Percentiles rank a stretch among this genome's conserved stretches.
These are phyloP conservation scores for Chlamydomonas applanata DNA, from an alignment of 139 green algal genomes.

Conservation along the genomic window DNA sequence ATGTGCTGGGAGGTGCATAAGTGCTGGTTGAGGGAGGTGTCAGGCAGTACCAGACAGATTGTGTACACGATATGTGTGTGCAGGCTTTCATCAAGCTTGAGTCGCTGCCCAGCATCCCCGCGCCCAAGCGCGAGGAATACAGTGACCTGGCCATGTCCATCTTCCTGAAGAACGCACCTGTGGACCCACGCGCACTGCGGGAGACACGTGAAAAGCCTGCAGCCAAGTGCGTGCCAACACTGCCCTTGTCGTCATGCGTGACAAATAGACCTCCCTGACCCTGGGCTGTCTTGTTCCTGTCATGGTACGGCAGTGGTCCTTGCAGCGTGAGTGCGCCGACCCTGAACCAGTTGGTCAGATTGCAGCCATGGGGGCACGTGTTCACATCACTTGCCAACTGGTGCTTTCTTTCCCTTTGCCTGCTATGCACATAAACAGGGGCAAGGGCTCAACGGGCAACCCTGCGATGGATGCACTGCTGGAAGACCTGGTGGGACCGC, in stretches of 20 bases:
- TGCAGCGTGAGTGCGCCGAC: too few relatives aligned
- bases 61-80: too few relatives aligned
- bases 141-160: slow-evolving; percentile 73
- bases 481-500: slow-evolving; percentile 37
- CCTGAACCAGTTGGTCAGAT: too few relatives aligned
- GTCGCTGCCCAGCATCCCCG: slow-evolving; percentile 41
- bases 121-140: slow-evolving; percentile 46
- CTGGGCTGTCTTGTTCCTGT: too few relatives aligned
- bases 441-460: not conserved
- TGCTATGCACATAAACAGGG: too few relatives aligned
- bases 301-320: too few relatives aligned
- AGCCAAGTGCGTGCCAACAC: not conserved
- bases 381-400: too few relatives aligned
- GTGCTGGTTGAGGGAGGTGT: too few relatives aligned
- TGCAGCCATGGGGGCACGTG: too few relatives aligned
- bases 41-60: not conserved
- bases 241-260: too few relatives aligned
- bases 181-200: slow-evolving; percentile 53
- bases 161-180: slow-evolving; percentile 65
- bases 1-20: not conserved
- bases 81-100: slow-evolving; percentile 82
- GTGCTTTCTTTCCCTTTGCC: too few relatives aligned
- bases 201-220: slow-evolving; percentile 23
- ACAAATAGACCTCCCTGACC: too few relatives aligned
- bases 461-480: slow-evolving; percentile 38